phyloP scores from a whole-genome alignment of 306 rosid species.

The Vachellia pachyceras region DNA sequence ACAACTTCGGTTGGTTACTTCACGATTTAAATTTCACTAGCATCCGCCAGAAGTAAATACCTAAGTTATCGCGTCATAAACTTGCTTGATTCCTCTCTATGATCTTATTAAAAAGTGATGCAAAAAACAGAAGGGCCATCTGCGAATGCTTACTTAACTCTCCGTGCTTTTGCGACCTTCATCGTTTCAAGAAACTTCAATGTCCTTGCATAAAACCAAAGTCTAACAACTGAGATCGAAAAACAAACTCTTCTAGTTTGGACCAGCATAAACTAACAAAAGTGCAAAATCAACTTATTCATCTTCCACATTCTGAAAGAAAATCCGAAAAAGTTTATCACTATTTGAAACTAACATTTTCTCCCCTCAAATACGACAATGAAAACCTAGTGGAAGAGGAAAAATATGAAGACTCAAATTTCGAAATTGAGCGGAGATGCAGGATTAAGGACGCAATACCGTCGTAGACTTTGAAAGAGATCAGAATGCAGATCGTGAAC shows the following conservation, averaged over 20 bases:
- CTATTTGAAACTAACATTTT: slow-evolving; percentile 34
- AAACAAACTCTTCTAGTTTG: neutral
- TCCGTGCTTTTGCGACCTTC: neutral
- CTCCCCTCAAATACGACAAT: neutral
- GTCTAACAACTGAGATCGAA: slow-evolving; percentile 16
- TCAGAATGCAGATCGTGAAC: slow-evolving; percentile 30
- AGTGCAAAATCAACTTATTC: slow-evolving; percentile 1
- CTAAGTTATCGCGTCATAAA: neutral
- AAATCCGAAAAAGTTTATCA: neutral
- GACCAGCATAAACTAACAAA: neutral
- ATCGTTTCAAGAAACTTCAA: slow-evolving; percentile 19
- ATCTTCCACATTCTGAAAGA: neutral
- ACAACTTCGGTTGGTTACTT: slow-evolving; percentile 15
- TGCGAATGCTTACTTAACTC: slow-evolving; percentile 24
- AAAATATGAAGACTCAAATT: neutral
- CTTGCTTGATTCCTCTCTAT: neutral
- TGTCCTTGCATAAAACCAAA: slow-evolving; percentile 9
- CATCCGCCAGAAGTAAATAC: slow-evolving; percentile 13
- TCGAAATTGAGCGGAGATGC: neutral
- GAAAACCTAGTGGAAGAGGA: slow-evolving; percentile 6
- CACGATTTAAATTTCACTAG: neutral
- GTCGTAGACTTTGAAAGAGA: slow-evolving; percentile 1
- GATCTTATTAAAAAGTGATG: neutral
- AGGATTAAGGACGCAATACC: slow-evolving; percentile 33
- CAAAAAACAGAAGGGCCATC: neutral